Evolutionary conservation across 352 stramenopile genomes (phyloP).

Genomic region (Globisporangium solare): DNA sequence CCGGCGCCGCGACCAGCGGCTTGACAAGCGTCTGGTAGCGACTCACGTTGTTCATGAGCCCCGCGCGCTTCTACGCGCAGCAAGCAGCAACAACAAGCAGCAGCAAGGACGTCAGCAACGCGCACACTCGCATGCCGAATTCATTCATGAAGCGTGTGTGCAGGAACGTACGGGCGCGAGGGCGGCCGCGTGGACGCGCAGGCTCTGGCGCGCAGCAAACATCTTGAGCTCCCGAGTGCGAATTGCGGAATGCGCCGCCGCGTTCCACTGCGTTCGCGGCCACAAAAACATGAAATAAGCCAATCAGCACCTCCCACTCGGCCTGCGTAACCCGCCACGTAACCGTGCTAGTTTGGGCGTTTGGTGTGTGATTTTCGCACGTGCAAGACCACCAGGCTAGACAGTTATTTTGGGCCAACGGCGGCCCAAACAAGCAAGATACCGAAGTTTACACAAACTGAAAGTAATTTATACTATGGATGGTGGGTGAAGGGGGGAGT

Average conservation of each 20-base stretch:
- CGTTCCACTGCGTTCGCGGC: not conserved
- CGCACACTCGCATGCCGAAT: not conserved
- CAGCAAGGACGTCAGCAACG: not conserved
- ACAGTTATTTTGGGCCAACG: not conserved
- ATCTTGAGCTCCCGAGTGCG: not conserved
- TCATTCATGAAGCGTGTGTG: too few relatives aligned
- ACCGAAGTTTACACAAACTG: too few relatives aligned
- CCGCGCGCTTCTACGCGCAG: constrained; percentile 4
- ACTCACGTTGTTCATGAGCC: constrained; percentile 16
- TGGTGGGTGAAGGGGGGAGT: too few relatives aligned
- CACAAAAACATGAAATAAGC: constrained; percentile 1
- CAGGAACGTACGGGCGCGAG: constrained; percentile 1
- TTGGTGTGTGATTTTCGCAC: not conserved
- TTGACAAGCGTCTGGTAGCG: constrained; percentile 65
- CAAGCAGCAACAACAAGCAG: too few relatives aligned
- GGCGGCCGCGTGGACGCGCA: constrained; percentile 1
- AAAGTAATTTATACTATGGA: too few relatives aligned
- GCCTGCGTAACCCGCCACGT: not conserved
- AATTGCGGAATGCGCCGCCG: not conserved
- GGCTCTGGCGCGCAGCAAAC: constrained; percentile 11
- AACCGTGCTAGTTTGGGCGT: not conserved
- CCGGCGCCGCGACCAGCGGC: constrained; percentile 19
- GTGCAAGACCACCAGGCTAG: not conserved
- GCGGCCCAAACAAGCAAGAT: too few relatives aligned
- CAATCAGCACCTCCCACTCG: not conserved